A percentile compares a stretch with the other conserved stretches of the same genome.
phyloP scores from a whole-genome alignment of 257 asterid species.

The Galeopsis tetrahit region DNA sequence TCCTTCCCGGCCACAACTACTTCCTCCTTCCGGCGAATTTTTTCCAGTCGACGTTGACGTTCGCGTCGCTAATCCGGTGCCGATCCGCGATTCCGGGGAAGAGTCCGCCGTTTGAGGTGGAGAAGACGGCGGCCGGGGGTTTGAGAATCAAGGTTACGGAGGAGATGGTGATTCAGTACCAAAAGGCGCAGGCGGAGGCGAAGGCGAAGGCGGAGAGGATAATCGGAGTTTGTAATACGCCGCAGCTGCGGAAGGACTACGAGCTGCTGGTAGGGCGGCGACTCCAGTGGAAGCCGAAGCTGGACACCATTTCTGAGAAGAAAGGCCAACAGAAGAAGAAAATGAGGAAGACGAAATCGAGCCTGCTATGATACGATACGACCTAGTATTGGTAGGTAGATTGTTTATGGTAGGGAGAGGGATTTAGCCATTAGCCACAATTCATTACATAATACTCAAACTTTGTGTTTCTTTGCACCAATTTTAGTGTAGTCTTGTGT shows the following conservation, averaged over 20 bases:
- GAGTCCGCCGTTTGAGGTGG: constrained; percentile 47
- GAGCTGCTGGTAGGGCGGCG: constrained; percentile 50
- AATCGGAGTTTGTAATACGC: constrained; percentile 47
- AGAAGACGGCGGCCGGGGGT: constrained; percentile 50
- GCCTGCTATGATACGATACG: background rate
- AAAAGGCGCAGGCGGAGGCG: constrained; percentile 18
- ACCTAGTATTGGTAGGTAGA: background rate
- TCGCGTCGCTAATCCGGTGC: constrained; percentile 45
- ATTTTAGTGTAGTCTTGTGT: background rate
- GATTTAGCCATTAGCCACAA: constrained; percentile 16
- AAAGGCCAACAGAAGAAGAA: constrained; percentile 34
- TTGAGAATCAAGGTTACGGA: constrained; percentile 49
- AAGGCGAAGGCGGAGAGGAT: background rate
- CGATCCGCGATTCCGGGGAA: constrained; percentile 29
- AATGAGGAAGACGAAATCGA: constrained; percentile 34
- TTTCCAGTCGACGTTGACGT: constrained; percentile 51
- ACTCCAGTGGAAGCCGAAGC: constrained; percentile 61
- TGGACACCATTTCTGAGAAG: constrained; percentile 56
- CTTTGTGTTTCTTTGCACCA: background rate
- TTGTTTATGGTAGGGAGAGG: constrained; percentile 31
- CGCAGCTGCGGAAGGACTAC: constrained; percentile 54
- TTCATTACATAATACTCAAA: constrained; percentile 1
- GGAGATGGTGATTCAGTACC: constrained; percentile 34
- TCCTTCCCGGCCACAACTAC: constrained; percentile 51
- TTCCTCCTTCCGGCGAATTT: constrained; percentile 57